These are phyloP conservation scores for Talaromyces sp. DNA, from an alignment of 2,329 filamentous ascomycete species.

Conservation along the genomic window DNA sequence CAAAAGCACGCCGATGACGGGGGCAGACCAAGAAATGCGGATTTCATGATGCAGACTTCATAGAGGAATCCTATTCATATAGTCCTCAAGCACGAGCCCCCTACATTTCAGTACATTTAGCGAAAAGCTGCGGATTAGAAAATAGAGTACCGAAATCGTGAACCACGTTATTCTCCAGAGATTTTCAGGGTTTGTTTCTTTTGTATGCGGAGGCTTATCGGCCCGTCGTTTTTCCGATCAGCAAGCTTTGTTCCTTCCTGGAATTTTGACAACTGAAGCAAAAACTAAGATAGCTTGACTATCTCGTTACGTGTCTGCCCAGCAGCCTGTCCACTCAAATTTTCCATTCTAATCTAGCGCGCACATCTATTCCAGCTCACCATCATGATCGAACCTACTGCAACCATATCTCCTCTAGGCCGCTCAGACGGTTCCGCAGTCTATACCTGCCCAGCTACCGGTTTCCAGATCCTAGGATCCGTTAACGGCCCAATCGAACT, in stretches of 20 bases:
- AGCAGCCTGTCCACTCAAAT: background rate
- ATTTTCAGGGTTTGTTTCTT: background rate
- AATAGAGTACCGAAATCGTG: no score
- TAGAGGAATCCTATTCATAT: no score
- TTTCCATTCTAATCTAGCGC: background rate
- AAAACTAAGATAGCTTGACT: background rate
- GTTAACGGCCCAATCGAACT: constrained; percentile 95
- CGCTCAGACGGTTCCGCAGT: constrained; percentile 44
- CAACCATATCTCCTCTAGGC: constrained; percentile 34
- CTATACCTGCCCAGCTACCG: constrained; percentile 47
- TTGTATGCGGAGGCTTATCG: background rate
- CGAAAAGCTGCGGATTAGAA: no score
- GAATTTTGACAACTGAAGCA: background rate
- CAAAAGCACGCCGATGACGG: background rate
- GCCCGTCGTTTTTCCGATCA: background rate
- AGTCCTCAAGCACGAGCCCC: no score
- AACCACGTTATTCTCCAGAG: no score
- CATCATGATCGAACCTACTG: constrained; percentile 38
- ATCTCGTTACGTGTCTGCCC: background rate
- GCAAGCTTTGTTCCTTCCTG: background rate
- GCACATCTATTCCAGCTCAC: background rate
- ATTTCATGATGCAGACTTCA: no score
- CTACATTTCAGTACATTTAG: no score
- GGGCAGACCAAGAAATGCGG: no score
- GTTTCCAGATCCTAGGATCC: constrained; percentile 78